Base-by-base conservation (phyloP, 148 eudicot genomes). In the Chenopodium berlandieri region DNA sequence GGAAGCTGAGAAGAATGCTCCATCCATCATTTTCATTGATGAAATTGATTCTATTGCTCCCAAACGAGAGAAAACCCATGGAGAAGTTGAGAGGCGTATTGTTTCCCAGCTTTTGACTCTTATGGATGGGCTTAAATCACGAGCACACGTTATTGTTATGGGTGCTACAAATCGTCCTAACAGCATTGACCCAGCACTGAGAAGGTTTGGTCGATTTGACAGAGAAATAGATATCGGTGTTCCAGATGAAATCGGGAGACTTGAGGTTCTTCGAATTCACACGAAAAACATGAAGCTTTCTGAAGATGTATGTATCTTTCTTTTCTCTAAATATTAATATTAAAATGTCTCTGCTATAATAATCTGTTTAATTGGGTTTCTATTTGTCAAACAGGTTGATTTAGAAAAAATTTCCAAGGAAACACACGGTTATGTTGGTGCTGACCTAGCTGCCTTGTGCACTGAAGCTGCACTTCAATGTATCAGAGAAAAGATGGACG, bases 41-140 rank as follows among this genome's bases (percentile, higher is more conserved):
- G 98, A 94, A 78, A 88, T 94, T 77, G 98, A 94, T 83, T 94
- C 98, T 17, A 94, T 94, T 87, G 98, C 98, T 81, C 98, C 98
- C 76, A 94, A 94, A 85, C 76, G 98, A 83, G 98, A 94, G 81
- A 94, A 94, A 81, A 94, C 98, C 19, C 72, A 94, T 84, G 98
- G 98, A 72, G 98, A 94, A 82, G 98, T 94, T 84, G 98, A 94
- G 88, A 94, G 98, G 84, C 91, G 98, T 63, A 94, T 94, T 84
- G 98, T 94, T 58, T 94, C 98, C 75, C 98, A 94, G 87, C 98
- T 94, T 2, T 80, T 94, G 84, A 94, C 98, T 1, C 92, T 94
- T 71, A 94, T 94, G 98, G 98, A 94, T 83, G 98, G 98, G 46
- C 95, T 94, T 11, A 94, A 94, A 73, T 87, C 98, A 9, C 91